Conservation (phyloP, 495 filamentous ascomycete species). For the Penicillium argentinense region DNA sequence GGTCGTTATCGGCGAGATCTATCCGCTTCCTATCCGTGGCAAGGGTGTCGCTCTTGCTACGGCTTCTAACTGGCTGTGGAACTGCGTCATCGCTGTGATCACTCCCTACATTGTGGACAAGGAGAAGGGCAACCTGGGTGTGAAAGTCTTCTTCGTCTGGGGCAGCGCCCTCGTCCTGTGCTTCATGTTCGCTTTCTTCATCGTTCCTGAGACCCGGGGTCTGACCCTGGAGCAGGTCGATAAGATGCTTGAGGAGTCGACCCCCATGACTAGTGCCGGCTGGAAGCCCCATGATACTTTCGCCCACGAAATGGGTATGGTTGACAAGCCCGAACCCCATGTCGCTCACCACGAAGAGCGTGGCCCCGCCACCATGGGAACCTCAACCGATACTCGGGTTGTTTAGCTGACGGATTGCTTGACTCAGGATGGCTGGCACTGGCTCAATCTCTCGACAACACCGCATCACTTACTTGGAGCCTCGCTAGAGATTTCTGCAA, state of each 20-base stretch:
- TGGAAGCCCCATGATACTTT: conserved; percentile 75
- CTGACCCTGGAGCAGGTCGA: conserved; percentile 85
- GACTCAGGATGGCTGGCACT: too few relatives aligned
- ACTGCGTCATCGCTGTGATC: conserved; percentile 65
- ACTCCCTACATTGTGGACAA: conserved; percentile 71
- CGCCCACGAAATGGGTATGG: conserved; percentile 58
- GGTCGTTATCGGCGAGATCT: conserved; percentile 83
- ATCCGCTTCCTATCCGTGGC: conserved; percentile 74
- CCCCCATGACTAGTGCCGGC: conserved; percentile 64
- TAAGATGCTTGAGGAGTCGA: conserved; percentile 78
- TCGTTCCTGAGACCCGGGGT: conserved; percentile 79
- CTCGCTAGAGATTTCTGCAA: too few relatives aligned
- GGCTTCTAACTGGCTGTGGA: conserved; percentile 83
- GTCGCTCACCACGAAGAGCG: conserved; percentile 8
- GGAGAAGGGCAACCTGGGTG: conserved; percentile 62
- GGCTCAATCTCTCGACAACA: too few relatives aligned
- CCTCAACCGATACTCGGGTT: background rate
- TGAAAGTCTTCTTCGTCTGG: conserved; percentile 81
- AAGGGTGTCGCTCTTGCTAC: conserved; percentile 74
- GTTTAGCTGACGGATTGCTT: too few relatives aligned
- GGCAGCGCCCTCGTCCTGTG: conserved; percentile 63
- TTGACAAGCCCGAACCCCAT: conserved; percentile 36
- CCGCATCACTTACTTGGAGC: too few relatives aligned
- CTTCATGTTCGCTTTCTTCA: conserved; percentile 69
- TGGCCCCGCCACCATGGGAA: background rate